Evolutionary conservation across 768 basidiomycete genomes (phyloP).

Genomic region (Lactarius akahatsu): DNA sequence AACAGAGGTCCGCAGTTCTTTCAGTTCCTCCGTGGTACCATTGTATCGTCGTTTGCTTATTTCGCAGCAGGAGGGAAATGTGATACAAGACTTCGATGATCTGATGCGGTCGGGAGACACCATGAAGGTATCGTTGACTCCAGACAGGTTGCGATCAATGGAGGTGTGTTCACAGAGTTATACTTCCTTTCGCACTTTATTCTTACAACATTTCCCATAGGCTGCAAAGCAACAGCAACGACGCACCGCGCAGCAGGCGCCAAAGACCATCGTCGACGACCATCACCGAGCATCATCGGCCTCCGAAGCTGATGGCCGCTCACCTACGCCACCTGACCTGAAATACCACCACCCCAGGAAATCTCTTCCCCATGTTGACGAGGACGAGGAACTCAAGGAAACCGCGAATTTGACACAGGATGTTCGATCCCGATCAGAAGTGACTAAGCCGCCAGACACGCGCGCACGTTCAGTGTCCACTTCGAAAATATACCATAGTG

Average conservation of each 20-base stretch:
- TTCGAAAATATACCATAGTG: conserved; percentile 26
- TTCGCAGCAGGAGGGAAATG: conserved; percentile 34
- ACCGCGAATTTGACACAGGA: neutral
- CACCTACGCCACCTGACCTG: conserved; percentile 15
- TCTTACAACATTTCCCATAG: conserved; percentile 1
- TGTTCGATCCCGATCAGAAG: conserved; percentile 6
- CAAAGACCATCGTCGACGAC: neutral
- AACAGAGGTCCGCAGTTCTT: conserved; percentile 30
- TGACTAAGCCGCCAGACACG: conserved; percentile 8
- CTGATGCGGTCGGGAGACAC: conserved; percentile 87
- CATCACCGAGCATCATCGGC: neutral
- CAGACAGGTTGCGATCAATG: conserved; percentile 89
- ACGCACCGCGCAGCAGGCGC: neutral
- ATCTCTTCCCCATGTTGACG: conserved; percentile 54
- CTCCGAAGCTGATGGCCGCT: conserved; percentile 8
- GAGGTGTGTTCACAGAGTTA: conserved; percentile 58
- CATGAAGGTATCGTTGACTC: conserved; percentile 94
- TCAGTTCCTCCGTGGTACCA: conserved; percentile 12
- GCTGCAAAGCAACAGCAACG: conserved; percentile 15
- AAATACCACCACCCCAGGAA: conserved; percentile 33
- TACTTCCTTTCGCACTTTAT: conserved; percentile 17
- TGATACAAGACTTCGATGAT: conserved; percentile 84
- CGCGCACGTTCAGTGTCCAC: conserved; percentile 32
- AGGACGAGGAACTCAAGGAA: conserved; percentile 52
- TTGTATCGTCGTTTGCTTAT: conserved; percentile 7